Evolutionary conservation across 108 stramenopile genomes (phyloP), one percentile per base, ranked within the genome.

Genomic region (Cyclotella atomus): DNA sequence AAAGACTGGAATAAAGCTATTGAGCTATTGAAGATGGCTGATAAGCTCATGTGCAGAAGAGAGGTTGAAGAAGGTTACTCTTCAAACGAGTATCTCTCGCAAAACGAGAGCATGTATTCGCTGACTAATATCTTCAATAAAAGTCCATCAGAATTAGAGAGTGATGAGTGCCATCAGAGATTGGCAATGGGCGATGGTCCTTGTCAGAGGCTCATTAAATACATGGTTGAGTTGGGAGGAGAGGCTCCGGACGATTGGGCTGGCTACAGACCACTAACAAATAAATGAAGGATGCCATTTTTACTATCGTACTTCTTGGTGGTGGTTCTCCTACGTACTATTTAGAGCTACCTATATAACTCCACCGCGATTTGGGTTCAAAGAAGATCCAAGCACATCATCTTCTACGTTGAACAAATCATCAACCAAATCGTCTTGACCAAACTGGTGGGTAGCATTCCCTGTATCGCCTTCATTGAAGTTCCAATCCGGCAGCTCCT

Each of bases 101-200:
- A 34, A 9, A 75, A 41, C 41, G 41, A 57, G 36, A 59, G 49
- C 12, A 49, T 63, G 50, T 14, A 21, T 38, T 76, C 67, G 16
- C 34, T 60, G 59, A 71, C 53, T 0, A 46, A 83, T 54, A 14
- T 83, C 29, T 81, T 84, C 19, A 70, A 67, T 34, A 24, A 35
- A 30, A 79, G 67, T 25, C 68, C 75, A 24, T 71, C 77, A 19
- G 60, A 83, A 57, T 71, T 79, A 19, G 57, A 82, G 45, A 45
- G 64, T 43, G 49, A 66, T 19, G 75, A 68, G 43, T 63, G 50
- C 16, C 60, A 79, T 32, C 56, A 57, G 41, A 74, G 70, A 55
- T 52, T 75, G 17, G 68, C 83, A 21, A 74, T 88, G 73, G 94
- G 93, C 21, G 96, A 97, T 80, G 95, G 95, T 21, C 91, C 96